These are phyloP conservation scores for Xylaria cubensis DNA, from an alignment of 495 filamentous ascomycete species.

Conservation along the genomic window DNA sequence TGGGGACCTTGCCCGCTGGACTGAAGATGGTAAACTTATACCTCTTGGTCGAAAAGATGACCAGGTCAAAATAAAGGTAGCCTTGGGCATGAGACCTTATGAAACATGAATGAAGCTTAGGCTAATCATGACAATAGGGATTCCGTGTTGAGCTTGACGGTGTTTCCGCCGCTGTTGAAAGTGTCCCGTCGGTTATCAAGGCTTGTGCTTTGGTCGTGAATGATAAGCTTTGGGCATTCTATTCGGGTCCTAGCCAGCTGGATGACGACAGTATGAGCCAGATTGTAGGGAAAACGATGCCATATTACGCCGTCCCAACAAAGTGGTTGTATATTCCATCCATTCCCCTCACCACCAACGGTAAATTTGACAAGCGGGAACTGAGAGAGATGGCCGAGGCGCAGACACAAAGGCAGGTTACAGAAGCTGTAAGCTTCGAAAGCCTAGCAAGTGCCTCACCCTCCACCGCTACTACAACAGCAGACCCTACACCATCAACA, in stretches of 20 bases:
- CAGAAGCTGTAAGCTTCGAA: conserved; percentile 11
- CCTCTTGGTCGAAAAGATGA: conserved; percentile 45
- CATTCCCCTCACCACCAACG: conserved; percentile 46
- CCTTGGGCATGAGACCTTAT: not conserved
- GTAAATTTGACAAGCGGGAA: conserved; percentile 48
- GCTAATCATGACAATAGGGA: conserved; percentile 29
- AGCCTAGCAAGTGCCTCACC: conserved; percentile 12
- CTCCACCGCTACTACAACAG: not conserved
- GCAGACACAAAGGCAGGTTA: conserved; percentile 7
- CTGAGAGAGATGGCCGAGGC: conserved; percentile 31
- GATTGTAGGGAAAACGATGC: conserved; percentile 33
- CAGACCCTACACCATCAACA: not conserved
- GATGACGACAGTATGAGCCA: conserved; percentile 27
- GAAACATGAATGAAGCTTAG: not conserved
- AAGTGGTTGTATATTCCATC: conserved; percentile 34
- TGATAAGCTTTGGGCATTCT: conserved; percentile 44
- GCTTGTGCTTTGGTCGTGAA: conserved; percentile 44
- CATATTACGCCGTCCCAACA: conserved; percentile 47
- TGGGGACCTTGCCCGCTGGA: conserved; percentile 46
- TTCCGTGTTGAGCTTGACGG: conserved; percentile 52
- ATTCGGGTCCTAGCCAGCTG: conserved; percentile 30
- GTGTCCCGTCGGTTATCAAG: conserved; percentile 37
- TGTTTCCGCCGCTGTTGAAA: conserved; percentile 42
- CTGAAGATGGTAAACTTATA: conserved; percentile 41
- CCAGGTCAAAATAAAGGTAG: conserved; percentile 48